A percentile compares a stretch with the other conserved stretches of the same genome.
phyloP scores from a whole-genome alignment of 176 grass and related monocot genomes.

The Oryza longistaminata region DNA sequence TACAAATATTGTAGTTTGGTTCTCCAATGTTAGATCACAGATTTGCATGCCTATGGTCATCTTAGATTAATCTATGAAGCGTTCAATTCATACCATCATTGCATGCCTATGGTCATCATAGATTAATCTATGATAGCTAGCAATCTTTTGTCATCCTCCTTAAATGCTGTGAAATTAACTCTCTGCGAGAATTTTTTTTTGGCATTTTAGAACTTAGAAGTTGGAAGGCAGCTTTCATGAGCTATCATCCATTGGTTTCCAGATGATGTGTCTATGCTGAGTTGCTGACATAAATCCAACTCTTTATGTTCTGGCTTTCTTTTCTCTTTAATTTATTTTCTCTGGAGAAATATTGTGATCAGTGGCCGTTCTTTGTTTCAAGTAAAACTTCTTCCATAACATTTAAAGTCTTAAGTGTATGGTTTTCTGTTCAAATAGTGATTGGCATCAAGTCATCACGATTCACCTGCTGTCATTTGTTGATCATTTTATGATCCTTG shows the following conservation, averaged over 20 bases:
- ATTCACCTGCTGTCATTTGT: conserved; percentile 5
- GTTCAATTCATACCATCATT: neutral
- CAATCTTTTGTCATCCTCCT: conserved; percentile 32
- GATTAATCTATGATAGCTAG: conserved; percentile 1
- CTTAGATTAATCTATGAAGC: neutral
- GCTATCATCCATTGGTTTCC: neutral
- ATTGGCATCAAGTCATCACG: neutral
- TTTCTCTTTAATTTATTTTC: neutral
- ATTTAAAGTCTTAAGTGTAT: neutral
- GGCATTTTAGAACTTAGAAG: neutral
- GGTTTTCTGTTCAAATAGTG: conserved; percentile 23
- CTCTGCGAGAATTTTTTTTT: neutral
- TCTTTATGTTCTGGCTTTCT: conserved; percentile 15
- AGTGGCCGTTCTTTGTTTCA: conserved; percentile 21
- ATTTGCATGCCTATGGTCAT: neutral
- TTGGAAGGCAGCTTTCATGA: conserved; percentile 8
- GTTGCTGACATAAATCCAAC: conserved; percentile 2
- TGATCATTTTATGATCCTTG: conserved; percentile 57
- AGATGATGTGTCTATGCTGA: conserved; percentile 17
- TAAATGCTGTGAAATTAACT: neutral
- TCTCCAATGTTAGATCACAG: conserved; percentile 25
- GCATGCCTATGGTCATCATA: neutral
- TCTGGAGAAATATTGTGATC: neutral
- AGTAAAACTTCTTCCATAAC: conserved; percentile 19
- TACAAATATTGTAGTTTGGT: neutral